Percentiles rank a stretch among this genome's conserved stretches.
Conservation (phyloP, 116 monocot species). For the Dioscorea cayenensis region DNA sequence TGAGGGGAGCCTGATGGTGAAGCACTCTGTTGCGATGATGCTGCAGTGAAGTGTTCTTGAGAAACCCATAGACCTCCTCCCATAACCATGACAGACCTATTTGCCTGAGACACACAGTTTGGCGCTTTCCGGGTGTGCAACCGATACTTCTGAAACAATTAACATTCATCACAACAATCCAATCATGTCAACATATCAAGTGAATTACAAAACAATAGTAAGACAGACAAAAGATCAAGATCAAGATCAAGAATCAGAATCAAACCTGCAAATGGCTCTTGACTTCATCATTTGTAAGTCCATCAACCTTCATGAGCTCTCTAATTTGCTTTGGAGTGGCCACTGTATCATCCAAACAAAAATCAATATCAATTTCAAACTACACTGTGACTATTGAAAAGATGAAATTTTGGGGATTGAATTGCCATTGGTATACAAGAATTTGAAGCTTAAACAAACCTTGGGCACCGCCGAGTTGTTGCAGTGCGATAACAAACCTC, state of each 20-base stretch:
- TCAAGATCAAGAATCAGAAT: not conserved
- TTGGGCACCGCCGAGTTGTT: constrained; percentile 71
- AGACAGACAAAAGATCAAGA: not conserved
- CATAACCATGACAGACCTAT: constrained; percentile 4
- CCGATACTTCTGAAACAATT: constrained; percentile 55
- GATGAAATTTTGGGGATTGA: not conserved
- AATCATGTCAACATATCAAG: not conserved
- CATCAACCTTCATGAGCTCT: constrained; percentile 88
- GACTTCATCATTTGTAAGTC: constrained; percentile 91
- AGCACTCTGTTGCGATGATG: constrained; percentile 33
- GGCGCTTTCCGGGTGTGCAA: constrained; percentile 42
- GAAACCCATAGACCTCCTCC: constrained; percentile 24
- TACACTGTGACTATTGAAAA: not conserved
- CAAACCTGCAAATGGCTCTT: constrained; percentile 89
- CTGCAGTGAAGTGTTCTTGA: constrained; percentile 15
- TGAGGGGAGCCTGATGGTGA: constrained; percentile 55
- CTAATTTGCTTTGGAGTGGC: constrained; percentile 91
- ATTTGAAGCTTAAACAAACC: constrained; percentile 24
- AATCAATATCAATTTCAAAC: not conserved
- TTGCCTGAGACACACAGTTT: constrained; percentile 6
- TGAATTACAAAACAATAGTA: not conserved
- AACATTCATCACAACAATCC: not conserved
- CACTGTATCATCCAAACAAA: constrained; percentile 30
- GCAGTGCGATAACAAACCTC: constrained; percentile 50
- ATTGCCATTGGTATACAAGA: too few relatives aligned